phyloP scores from a whole-genome alignment of 1,284 basidiomycete species.

The Cutaneotrichosporon daszewskae region DNA sequence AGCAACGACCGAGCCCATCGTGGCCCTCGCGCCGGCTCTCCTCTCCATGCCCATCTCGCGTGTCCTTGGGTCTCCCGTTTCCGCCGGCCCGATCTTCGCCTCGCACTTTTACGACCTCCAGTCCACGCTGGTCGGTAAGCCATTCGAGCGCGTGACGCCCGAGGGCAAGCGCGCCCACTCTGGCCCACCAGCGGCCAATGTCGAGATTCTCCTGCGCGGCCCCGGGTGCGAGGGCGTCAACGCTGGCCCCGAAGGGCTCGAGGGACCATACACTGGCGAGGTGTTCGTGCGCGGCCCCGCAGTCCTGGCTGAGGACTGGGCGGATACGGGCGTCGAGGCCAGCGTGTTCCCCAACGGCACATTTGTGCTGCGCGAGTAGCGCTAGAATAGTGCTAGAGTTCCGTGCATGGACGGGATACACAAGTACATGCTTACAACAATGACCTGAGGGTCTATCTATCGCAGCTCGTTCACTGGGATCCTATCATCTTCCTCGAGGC shows the following conservation, averaged over 20 bases:
- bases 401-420: not conserved
- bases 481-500: conserved; percentile 41
- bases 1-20: conserved; percentile 20
- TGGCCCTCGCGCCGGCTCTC: conserved; percentile 32
- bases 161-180: conserved; percentile 21
- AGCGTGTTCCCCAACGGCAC: conserved; percentile 39
- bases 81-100: conserved; percentile 35
- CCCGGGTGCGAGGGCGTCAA: conserved; percentile 22
- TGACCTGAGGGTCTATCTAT: not conserved
- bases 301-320: conserved; percentile 33
- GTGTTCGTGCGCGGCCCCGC: conserved; percentile 34
- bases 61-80: conserved; percentile 24
- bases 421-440: conserved; percentile 2
- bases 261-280: conserved; percentile 18
- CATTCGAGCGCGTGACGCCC: conserved; percentile 13
- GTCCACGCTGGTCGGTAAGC: conserved; percentile 20
- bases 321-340: conserved; percentile 26
- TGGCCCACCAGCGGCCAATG: conserved; percentile 40
- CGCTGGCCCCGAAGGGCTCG: conserved; percentile 9
- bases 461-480: conserved; percentile 13
- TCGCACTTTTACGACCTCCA: conserved; percentile 43
- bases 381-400: not conserved
- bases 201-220: conserved; percentile 38
- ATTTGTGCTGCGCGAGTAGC: conserved; percentile 25
- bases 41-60: conserved; percentile 39